phyloP scores from a whole-genome alignment of 352 stramenopile species.

The Globisporangium orthogonon region DNA sequence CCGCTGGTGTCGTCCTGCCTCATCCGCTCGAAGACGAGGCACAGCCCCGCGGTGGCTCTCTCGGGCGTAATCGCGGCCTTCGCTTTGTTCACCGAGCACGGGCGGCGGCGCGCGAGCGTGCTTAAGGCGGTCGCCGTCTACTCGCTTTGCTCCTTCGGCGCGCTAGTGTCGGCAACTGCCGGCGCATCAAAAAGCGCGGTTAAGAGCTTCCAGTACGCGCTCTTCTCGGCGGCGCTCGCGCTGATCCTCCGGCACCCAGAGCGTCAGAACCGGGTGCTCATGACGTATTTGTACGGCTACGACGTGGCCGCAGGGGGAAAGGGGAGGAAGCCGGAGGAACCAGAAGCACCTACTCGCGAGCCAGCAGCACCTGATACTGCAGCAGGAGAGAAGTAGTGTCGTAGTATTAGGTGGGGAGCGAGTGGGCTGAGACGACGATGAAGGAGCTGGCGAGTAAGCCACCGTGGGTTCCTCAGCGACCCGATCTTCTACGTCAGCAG shows the following conservation, averaged over 20 bases:
- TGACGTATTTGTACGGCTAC: slow-evolving; percentile 54
- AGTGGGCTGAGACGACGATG: background rate
- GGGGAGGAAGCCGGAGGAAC: background rate
- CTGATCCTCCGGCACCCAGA: slow-evolving; percentile 40
- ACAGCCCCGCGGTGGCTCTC: slow-evolving; percentile 26
- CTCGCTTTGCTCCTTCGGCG: slow-evolving; percentile 27
- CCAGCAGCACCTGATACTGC: background rate
- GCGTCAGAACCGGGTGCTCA: slow-evolving; percentile 34
- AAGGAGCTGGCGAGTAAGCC: background rate
- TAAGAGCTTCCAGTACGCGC: slow-evolving; percentile 27
- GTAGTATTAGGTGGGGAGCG: background rate
- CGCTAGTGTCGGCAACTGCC: slow-evolving; percentile 18
- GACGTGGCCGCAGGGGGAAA: slow-evolving; percentile 6
- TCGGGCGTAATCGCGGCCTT: slow-evolving; percentile 36
- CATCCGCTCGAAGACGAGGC: slow-evolving; percentile 21
- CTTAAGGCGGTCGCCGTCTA: slow-evolving; percentile 58
- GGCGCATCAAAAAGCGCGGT: slow-evolving; percentile 12
- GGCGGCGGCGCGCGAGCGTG: slow-evolving; percentile 40
- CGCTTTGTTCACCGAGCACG: slow-evolving; percentile 41
- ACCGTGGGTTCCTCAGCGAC: background rate
- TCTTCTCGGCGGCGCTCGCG: slow-evolving; percentile 33
- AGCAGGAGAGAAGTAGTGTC: too few species aligned
- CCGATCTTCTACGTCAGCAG: too few species aligned
- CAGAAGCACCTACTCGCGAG: background rate
- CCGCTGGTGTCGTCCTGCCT: slow-evolving; percentile 46